Base-by-base conservation (phyloP, 805 yeast genomes). In the Kregervanrija delftensis region DNA sequence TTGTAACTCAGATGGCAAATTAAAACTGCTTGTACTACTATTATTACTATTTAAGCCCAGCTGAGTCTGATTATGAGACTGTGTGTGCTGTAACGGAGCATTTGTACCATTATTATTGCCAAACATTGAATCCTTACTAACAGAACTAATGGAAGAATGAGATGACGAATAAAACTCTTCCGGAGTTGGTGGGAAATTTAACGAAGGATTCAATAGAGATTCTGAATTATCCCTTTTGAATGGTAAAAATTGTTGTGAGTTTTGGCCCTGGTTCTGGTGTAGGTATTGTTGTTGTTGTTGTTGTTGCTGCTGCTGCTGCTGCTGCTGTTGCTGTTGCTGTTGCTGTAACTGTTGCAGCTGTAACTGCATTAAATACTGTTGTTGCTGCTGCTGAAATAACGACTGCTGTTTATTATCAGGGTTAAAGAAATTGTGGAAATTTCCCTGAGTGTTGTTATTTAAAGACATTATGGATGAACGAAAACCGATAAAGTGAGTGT, bases 1-100 rank as follows among this genome's bases (percentile, higher is more conserved):
- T 59, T 79, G 84, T 34, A 80, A 66, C 52, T 80, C 85, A 5
- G 66, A 45, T 0, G 86, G 86, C 42, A 80, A 62, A 48, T 61
- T 65, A 58, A 76, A 75, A 36, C 68, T 48, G 33, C 50, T 51
- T 6, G 40, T 15, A 30, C 38, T 33, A 43, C 41, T 45, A 42
- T 31, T 37, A 22, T 37, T 32, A 40, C 15, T 11, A 11, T 28
- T 35, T n/a, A 11, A 16, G 22, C 22, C 12, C 13, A 33, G 11
- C 11, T 42, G 41, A 32, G 32, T 42, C 28, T 31, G 37, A 32
- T 39, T 39, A 30, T 34, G 17, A 30, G 40, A 33, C 31, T 41
- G 37, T 28, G 37, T 42, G 16, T 44, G 45, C 15, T 42, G 47
- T 17, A 38, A 35, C 28, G 17, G 9, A n/a, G 34, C 11, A 13